phyloP scores from a whole-genome alignment of 768 basidiomycete species.

The Mycena maculata region DNA sequence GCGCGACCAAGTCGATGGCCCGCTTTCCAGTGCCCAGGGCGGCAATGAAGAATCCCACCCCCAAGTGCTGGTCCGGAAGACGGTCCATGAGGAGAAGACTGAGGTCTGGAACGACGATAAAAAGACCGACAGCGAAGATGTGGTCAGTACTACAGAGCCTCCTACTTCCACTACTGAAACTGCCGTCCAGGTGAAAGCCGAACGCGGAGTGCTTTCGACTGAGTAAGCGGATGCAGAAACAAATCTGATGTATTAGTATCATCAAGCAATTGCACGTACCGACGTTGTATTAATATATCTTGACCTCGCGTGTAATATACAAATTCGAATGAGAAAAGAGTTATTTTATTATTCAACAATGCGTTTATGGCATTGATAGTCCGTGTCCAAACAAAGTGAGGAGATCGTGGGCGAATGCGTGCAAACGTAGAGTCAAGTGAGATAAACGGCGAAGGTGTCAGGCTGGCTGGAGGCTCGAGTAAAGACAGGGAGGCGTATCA shows the following conservation, averaged over 20 bases:
- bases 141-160: constrained; percentile 39
- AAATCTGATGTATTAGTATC: constrained; percentile 27
- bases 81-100: constrained; percentile 37
- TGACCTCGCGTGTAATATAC: too few species aligned
- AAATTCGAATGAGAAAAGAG: constrained; percentile 21
- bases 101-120: constrained; percentile 34
- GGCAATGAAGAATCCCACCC: constrained; percentile 35
- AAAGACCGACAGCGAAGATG: constrained; percentile 48
- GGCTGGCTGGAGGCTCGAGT: constrained; percentile 26
- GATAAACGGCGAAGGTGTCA: constrained; percentile 1
- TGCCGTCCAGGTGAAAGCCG: constrained; percentile 44
- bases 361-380: constrained; percentile 33
- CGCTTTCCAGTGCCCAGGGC: constrained; percentile 52
- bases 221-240: constrained; percentile 3
- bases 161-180: not conserved
- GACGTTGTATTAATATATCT: not conserved
- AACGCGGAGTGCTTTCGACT: constrained; percentile 34
- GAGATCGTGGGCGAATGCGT: constrained; percentile 26
- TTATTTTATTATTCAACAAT: constrained; percentile 31
- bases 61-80: constrained; percentile 43
- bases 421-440: constrained; percentile 5
- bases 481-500: constrained; percentile 27
- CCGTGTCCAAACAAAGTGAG: constrained; percentile 34
- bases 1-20: constrained; percentile 59
- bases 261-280: not conserved